These are phyloP conservation scores for Kwoniella sp. DNA, from an alignment of 768 basidiomycete species.

Conservation along the genomic window DNA sequence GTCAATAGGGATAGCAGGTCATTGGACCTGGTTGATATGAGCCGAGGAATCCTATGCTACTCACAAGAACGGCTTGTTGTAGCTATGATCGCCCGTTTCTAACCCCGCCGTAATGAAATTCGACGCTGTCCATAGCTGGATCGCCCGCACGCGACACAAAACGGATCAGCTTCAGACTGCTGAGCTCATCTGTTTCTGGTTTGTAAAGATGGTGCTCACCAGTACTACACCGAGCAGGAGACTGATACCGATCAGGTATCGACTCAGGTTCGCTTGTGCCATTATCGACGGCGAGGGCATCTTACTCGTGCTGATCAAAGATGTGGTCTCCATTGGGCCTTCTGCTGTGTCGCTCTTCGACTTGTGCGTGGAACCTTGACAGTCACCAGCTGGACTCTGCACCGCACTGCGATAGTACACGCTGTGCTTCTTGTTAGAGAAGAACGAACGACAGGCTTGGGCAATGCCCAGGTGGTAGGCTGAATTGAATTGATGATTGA, in stretches of 20 bases:
- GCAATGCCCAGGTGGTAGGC: too few relatives aligned
- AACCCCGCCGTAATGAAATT: constrained; percentile 72
- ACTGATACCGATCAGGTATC: constrained; percentile 48
- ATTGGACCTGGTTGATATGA: too few relatives aligned
- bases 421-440: too few relatives aligned
- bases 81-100: constrained; percentile 65
- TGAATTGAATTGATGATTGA: not conserved
- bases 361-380: too few relatives aligned
- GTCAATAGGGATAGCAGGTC: too few relatives aligned
- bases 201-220: too few relatives aligned
- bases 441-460: too few relatives aligned
- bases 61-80: constrained; percentile 86
- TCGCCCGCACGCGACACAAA: too few relatives aligned
- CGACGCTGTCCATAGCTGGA: constrained; percentile 77
- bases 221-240: constrained; percentile 45
- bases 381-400: too few relatives aligned
- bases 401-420: too few relatives aligned
- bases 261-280: constrained; percentile 20
- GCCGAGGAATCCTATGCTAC: constrained; percentile 39
- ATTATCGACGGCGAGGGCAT: constrained; percentile 11
- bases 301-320: constrained; percentile 18
- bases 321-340: constrained; percentile 22
- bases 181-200: not conserved
- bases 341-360: not conserved
- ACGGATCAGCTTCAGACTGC: not conserved